Evolutionary conservation across 164 flowering plant species (phyloP), one percentile per base, ranked within the genome.

Genomic region (Sextonia rubra): DNA sequence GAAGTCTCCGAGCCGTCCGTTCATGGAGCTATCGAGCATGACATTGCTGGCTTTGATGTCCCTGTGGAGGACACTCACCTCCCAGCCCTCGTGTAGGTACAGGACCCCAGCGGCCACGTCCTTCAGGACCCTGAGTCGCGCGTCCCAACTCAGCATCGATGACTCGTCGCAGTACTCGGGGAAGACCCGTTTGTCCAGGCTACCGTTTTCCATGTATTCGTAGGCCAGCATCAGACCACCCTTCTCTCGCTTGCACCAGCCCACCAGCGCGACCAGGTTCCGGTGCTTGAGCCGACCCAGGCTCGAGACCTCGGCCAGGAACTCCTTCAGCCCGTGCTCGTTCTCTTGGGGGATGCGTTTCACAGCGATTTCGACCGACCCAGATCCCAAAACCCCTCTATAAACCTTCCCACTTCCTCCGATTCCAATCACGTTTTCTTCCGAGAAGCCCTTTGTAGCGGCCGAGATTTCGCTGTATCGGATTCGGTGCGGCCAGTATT

Each of bases 31-130:
- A 68, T 86, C 88, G 65, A 86, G 82, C 68, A 86, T 66, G 17
- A 86, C 86, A 74, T 86, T 86, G 77, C 86, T 86, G 71, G 86
- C 82, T 71, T 85, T 85, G 12, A 85, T 84, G 69, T 86, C 89
- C 25, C 87, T 81, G 69, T 86, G 89, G 48, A 86, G 65, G 24
- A 86, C 87, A 69, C 69, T 78, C 12, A 76, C 73, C 52, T 81
- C 87, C 87, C 87, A 86, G 2, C 87, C 87, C 25, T 86, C 84
- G 68, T 84, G 87, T 30, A 86, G 72, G 70, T 86, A 86, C 24
- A 82, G 44, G 3, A 84, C 70, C 66, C 85, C 89, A 30, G 55
- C 17, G 11, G 82, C 87, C 3, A 84, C 86, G 74, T 82, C 85
- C 71, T 69, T 80, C 70, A 86, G 69, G 26, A 82, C 70, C 27